Base-by-base conservation (phyloP, 108 stramenopile genomes). In the Cyclotella kingstonii region DNA sequence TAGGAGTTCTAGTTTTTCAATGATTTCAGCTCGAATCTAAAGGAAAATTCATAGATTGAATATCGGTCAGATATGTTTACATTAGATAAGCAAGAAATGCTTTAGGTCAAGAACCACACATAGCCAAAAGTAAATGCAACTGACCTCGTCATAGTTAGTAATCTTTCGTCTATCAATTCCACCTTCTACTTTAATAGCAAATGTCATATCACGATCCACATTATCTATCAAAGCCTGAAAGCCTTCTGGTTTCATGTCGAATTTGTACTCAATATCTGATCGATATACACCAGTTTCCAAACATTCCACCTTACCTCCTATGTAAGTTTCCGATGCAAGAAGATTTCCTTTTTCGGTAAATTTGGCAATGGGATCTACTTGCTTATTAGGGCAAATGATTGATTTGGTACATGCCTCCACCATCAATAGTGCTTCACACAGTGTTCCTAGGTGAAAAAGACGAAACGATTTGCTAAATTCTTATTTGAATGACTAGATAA, bases 281-380 rank as follows among this genome's bases (percentile, higher is more conserved):
- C 98, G 85, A 66, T 96, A 99, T 12, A 99, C 96, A 27, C 98
- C 98, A n/a, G 97, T 93, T 79, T 99, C 98, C 42, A 99, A 63
- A 63, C 96, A 98, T 64, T 99, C 98, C 4, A 99, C 98, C 65
- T 98, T 97, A 17, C 98, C 98, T 17, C 98, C 98, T 68, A 99
- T 95, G 68, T 99, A 99, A 3, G 98, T 99, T 70, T 99, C 98
- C 29, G 94, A 92, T 77, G 98, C 98, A 5, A 98, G 76, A 10
- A 99, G 78, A 53, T 97, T 93, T 14, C 98, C 98, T 39, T 96
- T 82, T 60, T 95, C 84, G 28, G 71, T 73, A 77, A 95, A 96
- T 58, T 86, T 81, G 27, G 86, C 85, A 44, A 84, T 44, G 11
- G 92, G 85, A 58, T 96, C 96, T 15, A 87, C 64, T 70, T 99